phyloP scores from a whole-genome alignment of 148 eudicot species.

The Chenopodium formosanum region DNA sequence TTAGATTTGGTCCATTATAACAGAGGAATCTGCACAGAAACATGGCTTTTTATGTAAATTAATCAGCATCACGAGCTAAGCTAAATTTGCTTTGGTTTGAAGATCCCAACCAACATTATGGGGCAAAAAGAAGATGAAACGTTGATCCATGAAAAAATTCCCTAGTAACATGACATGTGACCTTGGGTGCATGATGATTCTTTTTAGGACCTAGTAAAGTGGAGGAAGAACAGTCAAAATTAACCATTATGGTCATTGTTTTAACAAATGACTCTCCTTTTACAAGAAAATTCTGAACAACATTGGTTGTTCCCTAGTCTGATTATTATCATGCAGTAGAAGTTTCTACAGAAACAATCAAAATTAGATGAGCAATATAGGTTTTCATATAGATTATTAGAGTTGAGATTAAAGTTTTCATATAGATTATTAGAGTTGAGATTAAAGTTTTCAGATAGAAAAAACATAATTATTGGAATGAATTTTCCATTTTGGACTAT shows the following conservation, averaged over 20 bases:
- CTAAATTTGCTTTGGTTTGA: slow-evolving; percentile 15
- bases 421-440: too few relatives aligned
- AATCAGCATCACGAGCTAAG: neutral
- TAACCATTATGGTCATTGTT: neutral
- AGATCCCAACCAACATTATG: slow-evolving; percentile 27
- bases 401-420: too few relatives aligned
- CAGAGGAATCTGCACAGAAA: slow-evolving; percentile 8
- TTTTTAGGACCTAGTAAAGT: slow-evolving; percentile 20
- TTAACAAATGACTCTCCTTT: slow-evolving; percentile 7
- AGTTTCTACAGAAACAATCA: slow-evolving; percentile 10
- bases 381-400: too few relatives aligned
- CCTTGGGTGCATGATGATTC: slow-evolving; percentile 23
- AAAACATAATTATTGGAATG: too few relatives aligned
- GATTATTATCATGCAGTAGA: slow-evolving; percentile 18
- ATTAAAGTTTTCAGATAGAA: too few relatives aligned
- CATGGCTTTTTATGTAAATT: slow-evolving; percentile 20
- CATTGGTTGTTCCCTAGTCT: slow-evolving; percentile 9
- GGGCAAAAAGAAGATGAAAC: slow-evolving; percentile 6
- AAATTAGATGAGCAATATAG: too few relatives aligned
- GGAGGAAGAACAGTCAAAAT: slow-evolving; percentile 9
- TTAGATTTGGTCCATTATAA: slow-evolving; percentile 25
- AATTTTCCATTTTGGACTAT: too few relatives aligned
- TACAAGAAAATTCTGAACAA: neutral
- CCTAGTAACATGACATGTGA: slow-evolving; percentile 26
- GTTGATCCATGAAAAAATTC: slow-evolving; percentile 22